Conservation (phyloP, 2,329 filamentous ascomycete genomes). For the Fusarium siculi region DNA sequence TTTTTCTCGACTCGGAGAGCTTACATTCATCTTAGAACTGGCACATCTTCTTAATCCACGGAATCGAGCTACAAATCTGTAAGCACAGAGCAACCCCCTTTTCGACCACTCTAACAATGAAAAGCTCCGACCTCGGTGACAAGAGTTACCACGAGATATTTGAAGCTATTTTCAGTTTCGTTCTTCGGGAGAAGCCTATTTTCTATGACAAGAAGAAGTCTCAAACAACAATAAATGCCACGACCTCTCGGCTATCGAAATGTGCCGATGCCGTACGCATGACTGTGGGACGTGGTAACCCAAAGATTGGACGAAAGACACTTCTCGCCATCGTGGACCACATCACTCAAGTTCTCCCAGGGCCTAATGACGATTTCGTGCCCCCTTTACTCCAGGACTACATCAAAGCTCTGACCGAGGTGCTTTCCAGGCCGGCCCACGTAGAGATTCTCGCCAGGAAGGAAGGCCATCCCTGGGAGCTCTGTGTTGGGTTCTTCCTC, state of each 20-base stretch:
- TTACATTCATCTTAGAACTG: slow-evolving; percentile 47
- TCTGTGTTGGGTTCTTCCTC: slow-evolving; percentile 76
- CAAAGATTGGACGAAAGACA: slow-evolving; percentile 78
- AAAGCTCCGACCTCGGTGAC: slow-evolving; percentile 68
- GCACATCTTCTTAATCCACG: slow-evolving; percentile 52
- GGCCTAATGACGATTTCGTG: slow-evolving; percentile 69
- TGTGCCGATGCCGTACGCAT: slow-evolving; percentile 78
- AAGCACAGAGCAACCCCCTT: slow-evolving; percentile 17
- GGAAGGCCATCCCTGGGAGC: slow-evolving; percentile 71
- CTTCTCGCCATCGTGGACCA: slow-evolving; percentile 83
- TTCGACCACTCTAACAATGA: slow-evolving; percentile 15
- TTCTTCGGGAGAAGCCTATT: slow-evolving; percentile 72
- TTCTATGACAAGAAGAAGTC: slow-evolving; percentile 67
- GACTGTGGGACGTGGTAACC: slow-evolving; percentile 74
- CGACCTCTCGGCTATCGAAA: slow-evolving; percentile 69
- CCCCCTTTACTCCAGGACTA: slow-evolving; percentile 80
- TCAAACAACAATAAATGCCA: slow-evolving; percentile 56
- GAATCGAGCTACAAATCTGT: slow-evolving; percentile 53
- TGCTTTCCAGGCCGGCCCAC: slow-evolving; percentile 80
- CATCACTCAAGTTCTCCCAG: slow-evolving; percentile 78
- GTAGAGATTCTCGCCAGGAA: slow-evolving; percentile 78
- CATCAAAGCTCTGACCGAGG: slow-evolving; percentile 75
- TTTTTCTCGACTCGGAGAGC: neutral
- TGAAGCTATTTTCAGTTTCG: slow-evolving; percentile 80
- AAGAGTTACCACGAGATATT: slow-evolving; percentile 84